Base-by-base conservation (phyloP, 1,284 basidiomycete genomes). In the Vanrija pseudolonga region DNA sequence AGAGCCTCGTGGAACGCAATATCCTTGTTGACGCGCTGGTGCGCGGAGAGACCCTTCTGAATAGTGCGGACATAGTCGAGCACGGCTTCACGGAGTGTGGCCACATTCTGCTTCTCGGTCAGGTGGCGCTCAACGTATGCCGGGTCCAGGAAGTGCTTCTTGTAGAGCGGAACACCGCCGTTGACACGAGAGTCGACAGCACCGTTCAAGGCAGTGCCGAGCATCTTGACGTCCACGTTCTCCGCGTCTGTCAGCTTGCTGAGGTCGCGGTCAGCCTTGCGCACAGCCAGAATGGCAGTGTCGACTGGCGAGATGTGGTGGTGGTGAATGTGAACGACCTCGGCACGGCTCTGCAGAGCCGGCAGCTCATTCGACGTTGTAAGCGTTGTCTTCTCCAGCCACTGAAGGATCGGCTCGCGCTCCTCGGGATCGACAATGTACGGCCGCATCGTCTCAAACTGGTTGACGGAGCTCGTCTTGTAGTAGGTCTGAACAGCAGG, bases 1-100 rank as follows among this genome's bases (percentile, higher is more conserved):
- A 98, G 79, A 0, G 90, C 93, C 57, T 88, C 86, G 69, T 98
- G 93, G 82, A 98, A 97, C 3, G 86, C 83, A 47, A 87, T 79
- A 82, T 94, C 96, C 76, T 91, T 90, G 45, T 96, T 77, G 51
- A 85, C 81, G 1, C 85, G 85, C 17, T 48, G 50, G 69, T 97
- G 92, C 11, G 97, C 79, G 55, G 83, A 84, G 51, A 98, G 80
- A 69, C 90, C 93, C 45, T 82, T 84, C 59, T 90, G 87, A 54
- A 97, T 88, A 40, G 88, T 83, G 26, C 84, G 83, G 26, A 89
- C 91, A 76, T 94, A 89, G 55, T 90, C 85, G 57, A 93, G 87
- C 56, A 97, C 88, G 3, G 85, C 85, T 18, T 77, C 68, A 43
- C 84, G 82, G 24, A 98, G 77, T 64, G 86, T 84, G 22, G 87